A percentile compares a stretch with the other conserved stretches of the same genome.
phyloP scores from a whole-genome alignment of 2,329 filamentous ascomycete genomes.

The Calonectria multiphialidica region DNA sequence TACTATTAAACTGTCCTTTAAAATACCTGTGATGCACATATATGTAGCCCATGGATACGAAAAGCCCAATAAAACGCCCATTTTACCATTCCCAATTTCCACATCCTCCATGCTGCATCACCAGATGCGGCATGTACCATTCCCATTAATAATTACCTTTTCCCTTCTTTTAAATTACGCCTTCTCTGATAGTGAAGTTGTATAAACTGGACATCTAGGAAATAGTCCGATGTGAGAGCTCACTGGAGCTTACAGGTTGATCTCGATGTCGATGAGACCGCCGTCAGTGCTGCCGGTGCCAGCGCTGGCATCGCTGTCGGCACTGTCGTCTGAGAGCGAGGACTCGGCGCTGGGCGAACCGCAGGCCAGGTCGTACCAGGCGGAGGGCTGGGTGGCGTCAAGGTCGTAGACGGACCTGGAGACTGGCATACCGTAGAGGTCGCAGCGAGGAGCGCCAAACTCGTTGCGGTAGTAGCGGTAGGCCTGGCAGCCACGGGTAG shows the following conservation, averaged over 20 bases:
- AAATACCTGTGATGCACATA: constrained; percentile 10
- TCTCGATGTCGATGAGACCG: neutral
- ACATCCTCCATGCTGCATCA: constrained; percentile 16
- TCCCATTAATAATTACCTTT: constrained; percentile 17
- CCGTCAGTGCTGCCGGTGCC: neutral
- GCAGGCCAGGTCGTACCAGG: constrained; percentile 53
- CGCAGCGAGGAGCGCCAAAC: constrained; percentile 48
- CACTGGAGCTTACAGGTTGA: neutral
- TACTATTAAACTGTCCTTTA: constrained; percentile 24
- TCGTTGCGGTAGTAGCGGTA: constrained; percentile 51
- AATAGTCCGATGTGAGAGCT: neutral
- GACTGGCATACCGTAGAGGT: constrained; percentile 50
- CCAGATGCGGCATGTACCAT: neutral
- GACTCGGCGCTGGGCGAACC: constrained; percentile 46
- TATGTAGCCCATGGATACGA: constrained; percentile 5
- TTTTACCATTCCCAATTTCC: neutral
- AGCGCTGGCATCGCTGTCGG: constrained; percentile 1
- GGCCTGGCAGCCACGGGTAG: constrained; percentile 49
- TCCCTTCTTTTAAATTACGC: neutral
- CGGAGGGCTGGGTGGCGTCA: constrained; percentile 43
- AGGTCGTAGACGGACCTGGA: constrained; percentile 45
- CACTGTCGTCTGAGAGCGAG: constrained; percentile 31
- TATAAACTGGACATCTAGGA: neutral
- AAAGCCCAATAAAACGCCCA: neutral
- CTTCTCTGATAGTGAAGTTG: neutral